phyloP scores from a whole-genome alignment of 1,284 basidiomycete genomes.

The Papiliotrema flavescens region DNA sequence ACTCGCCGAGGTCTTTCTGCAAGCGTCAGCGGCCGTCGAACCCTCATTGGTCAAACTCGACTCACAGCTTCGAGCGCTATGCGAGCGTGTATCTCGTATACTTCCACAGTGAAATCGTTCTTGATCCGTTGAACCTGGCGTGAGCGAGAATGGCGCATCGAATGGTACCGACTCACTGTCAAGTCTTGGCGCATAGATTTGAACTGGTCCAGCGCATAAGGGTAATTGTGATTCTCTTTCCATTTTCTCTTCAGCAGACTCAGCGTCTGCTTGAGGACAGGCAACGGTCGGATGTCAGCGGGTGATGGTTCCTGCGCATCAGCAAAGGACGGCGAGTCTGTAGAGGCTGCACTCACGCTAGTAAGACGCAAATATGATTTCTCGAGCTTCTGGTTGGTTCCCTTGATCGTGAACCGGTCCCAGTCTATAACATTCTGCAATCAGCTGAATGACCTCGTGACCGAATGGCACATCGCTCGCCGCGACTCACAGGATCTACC shows the following conservation, averaged over 20 bases:
- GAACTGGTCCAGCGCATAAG: slow-evolving; percentile 96
- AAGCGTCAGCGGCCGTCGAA: slow-evolving; percentile 5
- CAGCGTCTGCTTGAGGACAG: slow-evolving; percentile 79
- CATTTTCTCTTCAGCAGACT: slow-evolving; percentile 84
- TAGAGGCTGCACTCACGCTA: slow-evolving; percentile 59
- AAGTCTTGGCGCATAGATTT: slow-evolving; percentile 97
- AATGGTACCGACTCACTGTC: slow-evolving; percentile 62
- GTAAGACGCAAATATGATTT: slow-evolving; percentile 96
- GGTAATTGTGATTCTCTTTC: slow-evolving; percentile 73
- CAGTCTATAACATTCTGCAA: slow-evolving; percentile 89
- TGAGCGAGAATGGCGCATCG: slow-evolving; percentile 18
- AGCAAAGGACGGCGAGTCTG: not conserved
- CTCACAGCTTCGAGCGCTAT: slow-evolving; percentile 90
- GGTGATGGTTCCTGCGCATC: slow-evolving; percentile 82
- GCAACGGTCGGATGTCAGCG: slow-evolving; percentile 85
- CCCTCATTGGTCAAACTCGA: slow-evolving; percentile 8
- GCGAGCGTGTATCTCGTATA: slow-evolving; percentile 97
- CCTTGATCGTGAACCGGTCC: slow-evolving; percentile 94
- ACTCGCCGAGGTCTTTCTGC: slow-evolving; percentile 96
- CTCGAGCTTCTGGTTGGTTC: slow-evolving; percentile 81
- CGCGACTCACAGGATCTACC: slow-evolving; percentile 50
- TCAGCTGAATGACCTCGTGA: too few relatives aligned
- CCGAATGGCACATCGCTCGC: too few relatives aligned
- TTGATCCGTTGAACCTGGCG: slow-evolving; percentile 96
- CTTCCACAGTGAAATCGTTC: slow-evolving; percentile 95